Base-by-base conservation (phyloP, 2,329 filamentous ascomycete genomes). In the Metarhizium humberi region DNA sequence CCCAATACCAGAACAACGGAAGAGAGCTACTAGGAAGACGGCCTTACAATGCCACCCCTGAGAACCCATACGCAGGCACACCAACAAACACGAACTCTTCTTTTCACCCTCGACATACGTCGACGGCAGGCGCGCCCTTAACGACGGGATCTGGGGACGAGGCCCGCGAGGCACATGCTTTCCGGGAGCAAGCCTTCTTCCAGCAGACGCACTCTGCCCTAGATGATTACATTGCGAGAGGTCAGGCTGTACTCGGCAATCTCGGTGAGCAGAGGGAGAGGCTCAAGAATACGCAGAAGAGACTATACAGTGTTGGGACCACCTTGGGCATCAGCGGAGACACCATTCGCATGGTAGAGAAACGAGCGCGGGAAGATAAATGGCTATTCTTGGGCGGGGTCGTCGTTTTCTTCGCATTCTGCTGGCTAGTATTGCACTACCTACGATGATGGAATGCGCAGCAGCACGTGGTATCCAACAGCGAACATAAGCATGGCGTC, bases 311-410 rank as follows among this genome's bases (percentile, higher is more conserved):
- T 63, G 91, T 96, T 20, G 94, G 90, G 6, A 97, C 95, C 67
- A 97, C 94, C 25, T 74, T 99, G 50, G 94, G 94, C 0, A 82
- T 99, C 57, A 95, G 88, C 66, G 92, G 92, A 20, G 92, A 97
- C 69, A 99, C 94, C 2, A 99, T 99, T 61, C 85, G 94, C 50
- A 97, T 94, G 90, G 87, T 99, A 46, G 92, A 97, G 73, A 76
- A 94, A 62, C 79, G 94, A 59, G 91, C 94, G 52, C 88, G 85
- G 70, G 88, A 97, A 75, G 94, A 99, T 70, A 97, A 96, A 73
- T 97, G 92, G 91, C 95, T 99, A 40, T 99, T 99, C 70, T 88
- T 88, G 79, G 87, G 77, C 0, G 91, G 94, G 0, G 90, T 92
- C 3, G 72, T 95, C 5, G 72, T 94, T 40, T 99, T 99, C 71